Evolutionary conservation across 2,329 filamentous ascomycete genomes (phyloP).

Genomic region (Mycocentrospora acerina): DNA sequence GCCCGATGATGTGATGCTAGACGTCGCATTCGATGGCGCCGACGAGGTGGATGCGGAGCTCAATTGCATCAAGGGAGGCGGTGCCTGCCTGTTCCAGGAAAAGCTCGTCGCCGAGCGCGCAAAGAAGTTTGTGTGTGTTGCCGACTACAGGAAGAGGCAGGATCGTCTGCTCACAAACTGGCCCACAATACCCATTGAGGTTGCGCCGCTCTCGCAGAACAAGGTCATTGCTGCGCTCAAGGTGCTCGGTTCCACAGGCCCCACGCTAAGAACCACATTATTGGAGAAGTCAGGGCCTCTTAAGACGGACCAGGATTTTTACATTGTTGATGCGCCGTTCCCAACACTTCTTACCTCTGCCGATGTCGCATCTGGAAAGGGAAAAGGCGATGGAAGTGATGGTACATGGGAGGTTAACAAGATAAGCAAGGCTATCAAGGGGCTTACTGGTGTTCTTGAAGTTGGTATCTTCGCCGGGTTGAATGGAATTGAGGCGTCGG

Average conservation of each 20-base stretch:
- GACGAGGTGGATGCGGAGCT: slow-evolving; percentile 94
- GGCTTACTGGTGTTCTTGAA: slow-evolving; percentile 83
- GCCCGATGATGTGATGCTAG: slow-evolving; percentile 65
- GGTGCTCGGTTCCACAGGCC: slow-evolving; percentile 70
- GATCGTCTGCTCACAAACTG: slow-evolving; percentile 71
- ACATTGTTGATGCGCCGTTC: slow-evolving; percentile 92
- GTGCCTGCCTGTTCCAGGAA: slow-evolving; percentile 96
- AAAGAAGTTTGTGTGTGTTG: slow-evolving; percentile 84
- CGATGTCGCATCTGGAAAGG: slow-evolving; percentile 51
- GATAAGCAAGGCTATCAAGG: slow-evolving; percentile 73
- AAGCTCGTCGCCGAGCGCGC: slow-evolving; percentile 88
- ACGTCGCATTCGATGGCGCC: slow-evolving; percentile 93
- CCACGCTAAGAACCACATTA: slow-evolving; percentile 70
- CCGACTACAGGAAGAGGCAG: slow-evolving; percentile 89
- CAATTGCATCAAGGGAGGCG: slow-evolving; percentile 97
- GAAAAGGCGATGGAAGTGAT: slow-evolving; percentile 56
- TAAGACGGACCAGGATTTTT: slow-evolving; percentile 82
- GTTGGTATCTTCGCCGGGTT: slow-evolving; percentile 86
- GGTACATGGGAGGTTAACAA: slow-evolving; percentile 79
- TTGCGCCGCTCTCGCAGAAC: slow-evolving; percentile 79
- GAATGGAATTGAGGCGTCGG: slow-evolving; percentile 69
- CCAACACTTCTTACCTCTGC: slow-evolving; percentile 64
- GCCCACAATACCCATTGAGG: slow-evolving; percentile 89
- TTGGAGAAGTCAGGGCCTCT: slow-evolving; percentile 80
- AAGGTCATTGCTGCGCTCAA: slow-evolving; percentile 73